Evolutionary conservation across 106 monocot genomes (phyloP), one percentile per base, ranked within the genome.

Genomic region (Platanthera guangdongensis): DNA sequence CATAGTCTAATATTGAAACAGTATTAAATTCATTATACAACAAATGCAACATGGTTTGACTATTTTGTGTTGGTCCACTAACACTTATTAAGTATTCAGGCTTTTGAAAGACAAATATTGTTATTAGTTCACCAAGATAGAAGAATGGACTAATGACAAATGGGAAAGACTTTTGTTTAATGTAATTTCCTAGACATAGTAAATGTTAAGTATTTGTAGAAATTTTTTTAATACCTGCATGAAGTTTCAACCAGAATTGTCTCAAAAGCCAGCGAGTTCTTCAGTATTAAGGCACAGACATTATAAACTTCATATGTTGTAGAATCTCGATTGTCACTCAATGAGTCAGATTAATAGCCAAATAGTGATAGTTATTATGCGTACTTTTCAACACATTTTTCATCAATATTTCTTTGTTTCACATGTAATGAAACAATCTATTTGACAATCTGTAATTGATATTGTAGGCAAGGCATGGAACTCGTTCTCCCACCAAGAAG

Each of bases 401-500:
- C 46, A 48, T 15, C 11, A 70, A 16, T 70, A 47, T 70, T 48
- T 70, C 15, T 48, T 70, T 16, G 69, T 48, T 67, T 67, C 9
- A 12, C 13, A 46, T 45, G 28, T 69, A 48, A 51, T 72, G 5
- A 12, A 72, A 72, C 72, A 16, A 19, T 72, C 7, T 50, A 1
- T 72, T 47, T 72, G 9, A 65, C 32, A 11, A 65, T 14, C 49
- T 50, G 18, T 19, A 21, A 50, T 51, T 72, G 9, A 19, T 51
- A 21, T 12, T 69, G 72, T 75, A 97, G 97, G 89, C 97, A 60
- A 99, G 97, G 57, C 97, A 99, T 85, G 97, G 97, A 64, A 94
- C 94, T 14, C 92, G 97, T 9, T 76, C 94, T 46, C 97, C 97
- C 49, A 99, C 97, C n/a, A 94, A 88, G 74, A 99, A 90, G 74